Base-by-base conservation (phyloP, 2,329 filamentous ascomycete species). In the Venturia asperata region DNA sequence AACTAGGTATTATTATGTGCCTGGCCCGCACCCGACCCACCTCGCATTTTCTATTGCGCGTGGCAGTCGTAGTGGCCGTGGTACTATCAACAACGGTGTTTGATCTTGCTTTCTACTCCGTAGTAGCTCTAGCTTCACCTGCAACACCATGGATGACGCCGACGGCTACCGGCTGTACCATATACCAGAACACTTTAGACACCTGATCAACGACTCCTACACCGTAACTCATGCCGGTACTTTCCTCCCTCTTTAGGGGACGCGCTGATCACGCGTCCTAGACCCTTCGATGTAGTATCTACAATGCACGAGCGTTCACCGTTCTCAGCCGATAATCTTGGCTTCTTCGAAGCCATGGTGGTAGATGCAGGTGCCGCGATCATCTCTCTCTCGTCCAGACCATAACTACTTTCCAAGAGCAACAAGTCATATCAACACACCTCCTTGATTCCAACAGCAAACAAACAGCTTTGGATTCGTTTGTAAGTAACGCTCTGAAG, bases 221-320 rank as follows among this genome's bases (percentile, higher is more conserved):
- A 34, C 30, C 30, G 30, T 34, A 34, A 34, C 6, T 34, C 30
- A 34, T 34, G 30, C 30, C 6, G 30, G 30, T 6, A 34, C 30
- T n/a, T 93, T 34, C 64, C 62, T 83, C 83, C 19, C 71, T 87
- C 73, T 84, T 81, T 83, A 70, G 76, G n/a, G n/a, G n/a, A 80
- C 68, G 82, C 83, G 19, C 80, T 94, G 1, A 82, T 87, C 64
- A 76, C 83, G 64, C 83, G 89, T 3, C 83, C 95, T 1, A 78
- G 84, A 68, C 85, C 87, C 0, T 95, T 90, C 72, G 77, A 83
- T 7, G 79, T 91, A 56, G 87, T 95, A 66, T 87, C 87, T 65
- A 87, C 88, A 0, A 93, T 94, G 87, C 85, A 91, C 67, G 91
- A 95, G 75, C 87, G 91, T 62, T 95, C 91, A 0, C 87, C 89